These are phyloP conservation scores for Xenosphaeropsis pyriputrescens DNA, from an alignment of 2,329 filamentous ascomycete genomes.

Conservation along the genomic window DNA sequence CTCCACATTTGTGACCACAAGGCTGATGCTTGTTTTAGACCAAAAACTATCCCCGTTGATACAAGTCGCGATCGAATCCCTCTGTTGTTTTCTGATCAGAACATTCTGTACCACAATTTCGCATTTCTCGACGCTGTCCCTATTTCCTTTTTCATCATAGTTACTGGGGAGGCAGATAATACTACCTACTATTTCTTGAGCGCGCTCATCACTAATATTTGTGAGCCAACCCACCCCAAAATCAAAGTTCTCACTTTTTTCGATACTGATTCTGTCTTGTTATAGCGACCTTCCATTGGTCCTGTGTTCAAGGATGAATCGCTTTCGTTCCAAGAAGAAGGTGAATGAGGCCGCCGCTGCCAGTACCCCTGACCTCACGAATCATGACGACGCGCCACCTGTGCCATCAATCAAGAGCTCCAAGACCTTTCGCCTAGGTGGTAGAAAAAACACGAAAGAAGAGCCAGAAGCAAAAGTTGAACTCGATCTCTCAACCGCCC, in stretches of 20 bases:
- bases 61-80: neutral
- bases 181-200: slow-evolving; percentile 5
- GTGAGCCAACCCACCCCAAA: slow-evolving; percentile 1
- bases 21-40: slow-evolving; percentile 11
- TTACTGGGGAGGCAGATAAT: neutral
- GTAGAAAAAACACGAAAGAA: slow-evolving; percentile 34
- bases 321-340: slow-evolving; percentile 63
- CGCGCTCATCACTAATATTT: slow-evolving; percentile 9
- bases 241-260: neutral
- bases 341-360: slow-evolving; percentile 36
- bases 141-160: slow-evolving; percentile 5
- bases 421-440: slow-evolving; percentile 39
- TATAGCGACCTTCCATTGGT: slow-evolving; percentile 2
- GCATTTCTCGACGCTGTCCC: neutral
- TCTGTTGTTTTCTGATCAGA: too few relatives aligned
- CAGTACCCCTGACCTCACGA: slow-evolving; percentile 28
- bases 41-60: slow-evolving; percentile 4
- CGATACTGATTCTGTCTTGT: neutral
- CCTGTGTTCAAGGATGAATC: slow-evolving; percentile 45
- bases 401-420: slow-evolving; percentile 24
- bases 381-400: slow-evolving; percentile 33
- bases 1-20: slow-evolving; percentile 5
- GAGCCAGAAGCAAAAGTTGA: slow-evolving; percentile 44
- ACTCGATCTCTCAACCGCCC: slow-evolving; percentile 56
- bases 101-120: too few relatives aligned